Evolutionary conservation across 2,329 filamentous ascomycete species (phyloP).

Genomic region (Phaeosphaeriaceae sp.): DNA sequence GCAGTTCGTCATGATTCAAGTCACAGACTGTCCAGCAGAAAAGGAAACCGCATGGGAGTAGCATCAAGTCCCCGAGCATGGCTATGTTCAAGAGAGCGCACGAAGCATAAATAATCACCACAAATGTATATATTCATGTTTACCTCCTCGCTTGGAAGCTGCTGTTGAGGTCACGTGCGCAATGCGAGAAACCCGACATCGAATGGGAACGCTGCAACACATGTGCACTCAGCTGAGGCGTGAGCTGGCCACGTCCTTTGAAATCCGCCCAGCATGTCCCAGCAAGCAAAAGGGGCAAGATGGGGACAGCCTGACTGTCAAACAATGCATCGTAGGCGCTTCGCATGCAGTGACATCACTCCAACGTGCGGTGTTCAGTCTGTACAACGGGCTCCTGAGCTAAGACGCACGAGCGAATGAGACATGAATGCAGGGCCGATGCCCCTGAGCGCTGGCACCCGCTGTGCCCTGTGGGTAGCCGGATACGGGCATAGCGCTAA

Average conservation of each 20-base stretch:
- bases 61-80: too few species aligned
- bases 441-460: slow-evolving; percentile 1
- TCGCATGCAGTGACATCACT: slow-evolving; percentile 14
- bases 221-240: too few species aligned
- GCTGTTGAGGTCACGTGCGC: too few species aligned
- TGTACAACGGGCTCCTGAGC: not conserved
- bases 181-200: too few species aligned
- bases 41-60: too few species aligned
- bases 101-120: too few species aligned
- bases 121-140: not conserved
- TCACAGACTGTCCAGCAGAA: too few species aligned
- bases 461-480: not conserved
- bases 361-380: slow-evolving; percentile 4
- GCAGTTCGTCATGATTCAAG: slow-evolving; percentile 15
- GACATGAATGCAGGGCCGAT: slow-evolving; percentile 6
- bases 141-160: too few species aligned
- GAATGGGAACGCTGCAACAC: too few species aligned
- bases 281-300: too few species aligned
- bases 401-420: slow-evolving; percentile 11
- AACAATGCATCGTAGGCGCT: not conserved
- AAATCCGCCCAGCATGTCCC: not conserved
- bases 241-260: too few species aligned
- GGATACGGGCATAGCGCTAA: slow-evolving; percentile 1
- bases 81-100: too few species aligned
- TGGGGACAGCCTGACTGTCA: not conserved